Evolutionary conservation across 73 alveolate genomes (phyloP).

Genomic region (Paramecium tetraurelia): DNA sequence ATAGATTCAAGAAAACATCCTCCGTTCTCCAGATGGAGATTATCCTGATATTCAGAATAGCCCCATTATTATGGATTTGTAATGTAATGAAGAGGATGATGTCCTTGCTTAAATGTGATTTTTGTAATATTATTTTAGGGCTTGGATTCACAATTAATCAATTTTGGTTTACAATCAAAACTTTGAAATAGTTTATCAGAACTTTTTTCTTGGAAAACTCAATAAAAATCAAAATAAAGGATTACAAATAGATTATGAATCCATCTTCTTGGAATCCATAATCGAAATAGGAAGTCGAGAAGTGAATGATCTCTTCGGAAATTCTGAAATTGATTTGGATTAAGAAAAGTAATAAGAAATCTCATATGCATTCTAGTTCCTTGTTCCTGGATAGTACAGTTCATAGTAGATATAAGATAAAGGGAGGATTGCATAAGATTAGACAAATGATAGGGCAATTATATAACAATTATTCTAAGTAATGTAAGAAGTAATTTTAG

Average conservation of each 20-base stretch:
- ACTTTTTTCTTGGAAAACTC: not conserved
- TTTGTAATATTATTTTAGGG: not conserved
- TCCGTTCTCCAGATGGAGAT: not conserved
- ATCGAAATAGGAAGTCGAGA: conserved; percentile 18
- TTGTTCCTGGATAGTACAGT: not conserved
- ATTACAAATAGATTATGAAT: not conserved
- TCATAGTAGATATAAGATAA: conserved; percentile 27
- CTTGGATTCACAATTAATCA: conserved; percentile 22
- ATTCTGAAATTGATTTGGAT: not conserved
- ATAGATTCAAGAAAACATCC: not conserved
- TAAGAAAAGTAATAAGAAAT: not conserved
- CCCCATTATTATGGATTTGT: not conserved
- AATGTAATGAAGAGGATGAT: conserved; percentile 7
- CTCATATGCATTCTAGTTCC: not conserved
- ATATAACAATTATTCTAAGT: not conserved
- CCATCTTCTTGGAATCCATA: not conserved
- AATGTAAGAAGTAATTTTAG: not conserved
- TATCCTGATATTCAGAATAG: not conserved
- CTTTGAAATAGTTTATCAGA: not conserved
- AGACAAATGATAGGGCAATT: not conserved
- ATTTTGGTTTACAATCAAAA: conserved; percentile 18
- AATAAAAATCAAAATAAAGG: not conserved
- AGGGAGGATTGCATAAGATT: conserved; percentile 16
- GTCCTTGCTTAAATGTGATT: not conserved
- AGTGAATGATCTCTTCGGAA: conserved; percentile 2